Percentiles rank a stretch among this genome's conserved stretches.
Evolutionary conservation across 2,329 filamentous ascomycete genomes (phyloP).

Genomic region (Penicillium palitans): DNA sequence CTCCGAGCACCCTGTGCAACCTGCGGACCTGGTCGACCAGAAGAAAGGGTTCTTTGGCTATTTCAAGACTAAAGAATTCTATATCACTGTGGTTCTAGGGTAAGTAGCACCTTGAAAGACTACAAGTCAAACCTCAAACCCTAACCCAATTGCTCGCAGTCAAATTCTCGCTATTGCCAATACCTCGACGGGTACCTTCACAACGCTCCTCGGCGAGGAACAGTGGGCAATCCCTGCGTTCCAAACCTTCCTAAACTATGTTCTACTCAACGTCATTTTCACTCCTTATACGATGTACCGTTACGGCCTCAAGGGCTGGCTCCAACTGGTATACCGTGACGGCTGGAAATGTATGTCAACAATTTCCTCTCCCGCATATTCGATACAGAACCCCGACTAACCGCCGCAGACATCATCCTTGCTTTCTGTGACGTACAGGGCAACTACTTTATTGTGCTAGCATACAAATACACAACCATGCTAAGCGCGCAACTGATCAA

Average conservation of each 20-base stretch:
- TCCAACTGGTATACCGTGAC: constrained; percentile 62
- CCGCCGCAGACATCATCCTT: constrained; percentile 68
- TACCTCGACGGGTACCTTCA: constrained; percentile 90
- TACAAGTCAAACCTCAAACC: background rate
- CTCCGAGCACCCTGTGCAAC: constrained; percentile 15
- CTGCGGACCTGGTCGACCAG: constrained; percentile 42
- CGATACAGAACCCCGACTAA: constrained; percentile 1
- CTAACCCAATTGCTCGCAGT: constrained; percentile 36
- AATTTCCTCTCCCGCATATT: background rate
- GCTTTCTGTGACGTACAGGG: constrained; percentile 92
- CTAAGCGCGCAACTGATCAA: constrained; percentile 93
- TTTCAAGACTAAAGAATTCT: constrained; percentile 82
- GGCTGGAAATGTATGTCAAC: constrained; percentile 74
- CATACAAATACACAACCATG: constrained; percentile 89
- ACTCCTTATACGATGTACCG: constrained; percentile 74
- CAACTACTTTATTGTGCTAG: constrained; percentile 96
- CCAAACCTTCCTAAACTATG: constrained; percentile 94
- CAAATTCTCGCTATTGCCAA: constrained; percentile 87
- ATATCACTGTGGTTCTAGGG: constrained; percentile 76
- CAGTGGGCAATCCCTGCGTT: constrained; percentile 87
- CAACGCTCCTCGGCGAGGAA: constrained; percentile 66
- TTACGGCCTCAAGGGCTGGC: constrained; percentile 74
- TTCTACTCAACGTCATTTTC: constrained; percentile 79
- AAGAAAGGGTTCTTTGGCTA: constrained; percentile 64
- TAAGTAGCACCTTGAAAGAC: constrained; percentile 37